These are phyloP conservation scores for Solanum ossicruentum DNA, from an alignment of 257 asterid species.

Conservation along the genomic window DNA sequence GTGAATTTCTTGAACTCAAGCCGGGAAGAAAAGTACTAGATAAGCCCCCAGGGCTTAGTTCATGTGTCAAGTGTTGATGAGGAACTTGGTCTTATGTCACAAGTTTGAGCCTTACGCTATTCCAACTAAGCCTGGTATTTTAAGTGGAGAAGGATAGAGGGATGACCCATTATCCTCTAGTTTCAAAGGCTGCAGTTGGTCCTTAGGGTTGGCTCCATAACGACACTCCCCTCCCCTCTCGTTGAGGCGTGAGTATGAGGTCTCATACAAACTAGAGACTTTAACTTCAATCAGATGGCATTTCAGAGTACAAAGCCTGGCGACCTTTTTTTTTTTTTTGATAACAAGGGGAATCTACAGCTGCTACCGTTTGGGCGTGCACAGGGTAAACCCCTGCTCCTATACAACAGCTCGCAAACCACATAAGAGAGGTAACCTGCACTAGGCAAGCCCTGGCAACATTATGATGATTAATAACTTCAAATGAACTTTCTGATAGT, in stretches of 20 bases:
- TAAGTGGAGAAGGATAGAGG: not conserved
- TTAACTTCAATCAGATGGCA: not conserved
- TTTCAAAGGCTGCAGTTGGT: not conserved
- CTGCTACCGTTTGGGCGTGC: too few species aligned
- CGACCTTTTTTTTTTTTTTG: not conserved
- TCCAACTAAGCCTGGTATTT: not conserved
- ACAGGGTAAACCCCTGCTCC: too few species aligned
- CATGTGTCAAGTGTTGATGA: not conserved
- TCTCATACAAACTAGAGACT: not conserved
- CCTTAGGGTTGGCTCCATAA: not conserved
- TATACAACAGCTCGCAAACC: too few species aligned
- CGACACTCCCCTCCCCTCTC: not conserved
- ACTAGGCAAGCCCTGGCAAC: not conserved
- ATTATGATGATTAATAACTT: not conserved
- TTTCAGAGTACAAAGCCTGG: not conserved
- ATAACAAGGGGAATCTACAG: too few species aligned
- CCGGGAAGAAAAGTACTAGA: not conserved
- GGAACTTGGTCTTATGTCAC: not conserved
- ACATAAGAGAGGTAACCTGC: too few species aligned
- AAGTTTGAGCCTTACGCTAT: not conserved
- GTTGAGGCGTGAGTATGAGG: not conserved
- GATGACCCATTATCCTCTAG: not conserved
- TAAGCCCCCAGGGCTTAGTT: not conserved
- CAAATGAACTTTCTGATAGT: not conserved
- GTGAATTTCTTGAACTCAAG: not conserved